Base-by-base conservation (phyloP, 768 basidiomycete species). In the Leccinum rimulosum region DNA sequence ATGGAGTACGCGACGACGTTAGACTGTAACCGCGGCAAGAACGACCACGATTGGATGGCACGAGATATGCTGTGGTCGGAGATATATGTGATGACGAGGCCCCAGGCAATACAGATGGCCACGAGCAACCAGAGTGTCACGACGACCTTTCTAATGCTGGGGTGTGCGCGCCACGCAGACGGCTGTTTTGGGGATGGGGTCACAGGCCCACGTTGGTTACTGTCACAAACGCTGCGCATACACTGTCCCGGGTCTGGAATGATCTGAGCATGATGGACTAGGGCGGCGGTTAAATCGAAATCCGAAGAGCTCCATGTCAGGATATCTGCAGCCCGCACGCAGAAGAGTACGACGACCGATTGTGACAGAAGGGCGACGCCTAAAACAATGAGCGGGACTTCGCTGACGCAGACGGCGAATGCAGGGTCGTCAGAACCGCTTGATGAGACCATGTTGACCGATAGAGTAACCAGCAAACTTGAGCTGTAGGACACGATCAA, bases 261-360 rank as follows among this genome's bases (percentile, higher is more conserved):
- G 48, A 73, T 64, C 9, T 65, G 65, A 2, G 64, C 59, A 9
- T 73, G 66, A 17, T 70, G 66, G 12, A 74, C 58, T 28, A 73
- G 59, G 3, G 72, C 73, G 1, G 73, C 70, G 3, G 72, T 70
- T 1, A 68, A 59, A 12, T 71, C 72, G 15, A 75, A 63, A 17
- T 68, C 60, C 2, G 72, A 73, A 30, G 72, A 69, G 19, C 73
- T 74, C 73, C 73, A 73, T 10, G 73, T 73, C 49, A 67, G 36
- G 35, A 73, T 61, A 55, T 67, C 64, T 17, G 68, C 65, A 25
- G 55, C 30, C n/a, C 60, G 50, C 17, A 66, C 60, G 17, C 68
- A 70, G 2, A 50, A 51, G 27, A 73, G 55, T 8, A 68, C 70
- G 30, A 74, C 64, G 5, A 63, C 5, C 1, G 59, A 68, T 52